Evolutionary conservation across 306 rosid genomes (phyloP).

Genomic region (barrel medic (Medicago truncatula)): MtrunA17r5.0-ANR NC_053046.1:31861501-31862000

Average conservation of each 20-base stretch:
- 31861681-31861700: slow-evolving; percentile 58
- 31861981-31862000: slow-evolving; percentile 53
- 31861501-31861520: slow-evolving; percentile 77
- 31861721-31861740: slow-evolving; percentile 46
- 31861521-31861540: slow-evolving; percentile 73
- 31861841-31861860: slow-evolving; percentile 39
- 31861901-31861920: slow-evolving; percentile 40
- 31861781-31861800: slow-evolving; percentile 53
- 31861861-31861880: slow-evolving; percentile 34
- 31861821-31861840: slow-evolving; percentile 74
- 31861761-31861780: too few species aligned
- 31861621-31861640: slow-evolving; percentile 87
- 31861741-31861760: neutral
- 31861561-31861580: slow-evolving; percentile 78
- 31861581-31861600: slow-evolving; percentile 70
- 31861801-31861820: slow-evolving; percentile 65
- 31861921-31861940: slow-evolving; percentile 48
- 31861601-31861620: slow-evolving; percentile 81
- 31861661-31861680: slow-evolving; percentile 92
- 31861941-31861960: slow-evolving; percentile 54
- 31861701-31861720: slow-evolving; percentile 64
- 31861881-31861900: slow-evolving; percentile 47
- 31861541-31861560: slow-evolving; percentile 89
- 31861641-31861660: slow-evolving; percentile 86
- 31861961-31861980: slow-evolving; percentile 60